phyloP scores from a whole-genome alignment of 257 asterid genomes.

The Petunia secreta region DNA sequence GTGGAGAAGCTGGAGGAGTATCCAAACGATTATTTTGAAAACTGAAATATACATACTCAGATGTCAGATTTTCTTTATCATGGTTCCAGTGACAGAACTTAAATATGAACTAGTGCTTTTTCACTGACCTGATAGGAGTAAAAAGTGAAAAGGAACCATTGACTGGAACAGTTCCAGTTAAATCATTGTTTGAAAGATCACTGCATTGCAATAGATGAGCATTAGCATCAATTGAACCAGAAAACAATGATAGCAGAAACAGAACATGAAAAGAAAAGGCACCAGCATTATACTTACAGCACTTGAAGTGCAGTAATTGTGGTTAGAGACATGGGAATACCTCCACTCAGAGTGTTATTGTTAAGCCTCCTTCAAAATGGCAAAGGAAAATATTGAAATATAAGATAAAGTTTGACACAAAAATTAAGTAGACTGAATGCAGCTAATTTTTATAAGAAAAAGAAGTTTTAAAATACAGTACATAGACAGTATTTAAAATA shows the following conservation, averaged over 20 bases:
- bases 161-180: constrained; percentile 68
- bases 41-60: constrained; percentile 49
- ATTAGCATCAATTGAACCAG: constrained; percentile 24
- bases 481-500: too few relatives aligned
- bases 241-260: constrained; percentile 4
- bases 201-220: constrained; percentile 52
- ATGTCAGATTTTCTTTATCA: constrained; percentile 36
- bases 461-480: too few relatives aligned
- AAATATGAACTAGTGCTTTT: constrained; percentile 17
- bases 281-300: constrained; percentile 68
- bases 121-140: constrained; percentile 88
- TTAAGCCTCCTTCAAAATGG: constrained; percentile 81
- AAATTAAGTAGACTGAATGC: neutral
- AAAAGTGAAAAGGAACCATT: constrained; percentile 92
- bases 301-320: constrained; percentile 77
- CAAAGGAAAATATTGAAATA: neutral
- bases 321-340: constrained; percentile 75
- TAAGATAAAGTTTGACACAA: neutral
- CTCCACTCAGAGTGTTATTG: constrained; percentile 77
- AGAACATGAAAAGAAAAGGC: neutral
- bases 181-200: constrained; percentile 80
- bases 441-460: neutral
- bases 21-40: constrained; percentile 60
- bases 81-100: constrained; percentile 18
- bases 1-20: constrained; percentile 62